phyloP scores from a whole-genome alignment of 495 filamentous ascomycete species.

The Usnea hakonensis region DNA sequence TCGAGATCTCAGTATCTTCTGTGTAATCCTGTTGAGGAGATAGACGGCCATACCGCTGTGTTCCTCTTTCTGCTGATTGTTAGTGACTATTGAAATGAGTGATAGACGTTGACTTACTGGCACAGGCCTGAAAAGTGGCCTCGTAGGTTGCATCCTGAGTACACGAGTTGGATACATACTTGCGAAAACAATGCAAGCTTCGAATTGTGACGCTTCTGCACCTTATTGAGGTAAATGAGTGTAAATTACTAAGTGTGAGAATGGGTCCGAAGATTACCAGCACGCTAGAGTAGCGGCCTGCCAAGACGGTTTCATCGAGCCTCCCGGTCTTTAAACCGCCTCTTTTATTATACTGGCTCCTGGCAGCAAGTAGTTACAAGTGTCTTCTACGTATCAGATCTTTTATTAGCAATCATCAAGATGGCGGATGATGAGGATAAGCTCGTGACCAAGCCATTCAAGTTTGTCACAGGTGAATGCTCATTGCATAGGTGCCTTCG shows the following conservation, averaged over 20 bases:
- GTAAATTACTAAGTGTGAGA: too few species aligned
- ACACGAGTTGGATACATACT: constrained; percentile 62
- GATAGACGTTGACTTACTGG: constrained; percentile 56
- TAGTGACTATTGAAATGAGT: constrained; percentile 28
- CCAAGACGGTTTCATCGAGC: background rate
- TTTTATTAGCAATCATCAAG: background rate
- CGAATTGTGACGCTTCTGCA: background rate
- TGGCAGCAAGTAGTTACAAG: background rate
- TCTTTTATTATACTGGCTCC: background rate
- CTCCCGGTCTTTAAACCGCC: background rate
- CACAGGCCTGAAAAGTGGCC: constrained; percentile 63
- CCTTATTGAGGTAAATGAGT: background rate
- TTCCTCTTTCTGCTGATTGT: constrained; percentile 61
- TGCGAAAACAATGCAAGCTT: background rate
- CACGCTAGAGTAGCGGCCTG: background rate
- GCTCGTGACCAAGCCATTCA: constrained; percentile 97
- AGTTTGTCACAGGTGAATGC: constrained; percentile 95
- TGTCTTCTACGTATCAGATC: background rate
- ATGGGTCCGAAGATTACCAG: too few species aligned
- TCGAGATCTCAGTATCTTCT: background rate
- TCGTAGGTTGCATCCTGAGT: constrained; percentile 48
- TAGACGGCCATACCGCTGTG: constrained; percentile 61
- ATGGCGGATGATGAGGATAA: constrained; percentile 63
- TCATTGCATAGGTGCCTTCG: constrained; percentile 24
- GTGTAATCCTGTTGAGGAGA: background rate